Evolutionary conservation across 1,284 basidiomycete genomes (phyloP).

Genomic region (Mycosarcoma maydis): DNA sequence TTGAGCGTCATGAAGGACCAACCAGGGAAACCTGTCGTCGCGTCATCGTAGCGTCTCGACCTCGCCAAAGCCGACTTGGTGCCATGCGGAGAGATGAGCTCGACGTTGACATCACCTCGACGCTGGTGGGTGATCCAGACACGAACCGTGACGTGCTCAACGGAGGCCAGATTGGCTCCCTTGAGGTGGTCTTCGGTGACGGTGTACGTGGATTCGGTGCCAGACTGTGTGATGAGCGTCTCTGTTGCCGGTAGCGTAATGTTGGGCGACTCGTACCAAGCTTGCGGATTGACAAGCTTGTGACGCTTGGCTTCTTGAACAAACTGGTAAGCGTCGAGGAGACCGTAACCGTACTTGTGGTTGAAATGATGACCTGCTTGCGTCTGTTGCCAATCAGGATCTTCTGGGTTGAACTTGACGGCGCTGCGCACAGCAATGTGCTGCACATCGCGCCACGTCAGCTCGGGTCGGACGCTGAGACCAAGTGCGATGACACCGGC

Average conservation of each 20-base stretch:
- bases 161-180: slow-evolving; percentile 80
- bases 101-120: slow-evolving; percentile 92
- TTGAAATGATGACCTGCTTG: slow-evolving; percentile 83
- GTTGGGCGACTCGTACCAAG: slow-evolving; percentile 72
- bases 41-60: slow-evolving; percentile 77
- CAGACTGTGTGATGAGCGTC: slow-evolving; percentile 74
- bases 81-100: slow-evolving; percentile 84
- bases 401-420: slow-evolving; percentile 82
- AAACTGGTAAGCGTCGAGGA: slow-evolving; percentile 83
- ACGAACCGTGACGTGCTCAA: slow-evolving; percentile 92
- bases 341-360: slow-evolving; percentile 97
- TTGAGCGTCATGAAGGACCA: slow-evolving; percentile 99
- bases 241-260: slow-evolving; percentile 44
- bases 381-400: slow-evolving; percentile 93
- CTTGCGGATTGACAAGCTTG: slow-evolving; percentile 91
- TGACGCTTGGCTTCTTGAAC: slow-evolving; percentile 84
- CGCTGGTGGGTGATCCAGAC: slow-evolving; percentile 90
- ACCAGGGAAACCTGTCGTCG: slow-evolving; percentile 80
- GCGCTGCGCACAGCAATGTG: slow-evolving; percentile 85
- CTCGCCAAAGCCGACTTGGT: slow-evolving; percentile 85
- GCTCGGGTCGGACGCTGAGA: slow-evolving; percentile 74
- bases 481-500: slow-evolving; percentile 64
- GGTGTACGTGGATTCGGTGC: slow-evolving; percentile 76
- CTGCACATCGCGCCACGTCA: slow-evolving; percentile 97
- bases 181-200: slow-evolving; percentile 79